These are phyloP conservation scores for Coprinopsis strossmayeri DNA, from an alignment of 768 basidiomycete species.

Conservation along the genomic window DNA sequence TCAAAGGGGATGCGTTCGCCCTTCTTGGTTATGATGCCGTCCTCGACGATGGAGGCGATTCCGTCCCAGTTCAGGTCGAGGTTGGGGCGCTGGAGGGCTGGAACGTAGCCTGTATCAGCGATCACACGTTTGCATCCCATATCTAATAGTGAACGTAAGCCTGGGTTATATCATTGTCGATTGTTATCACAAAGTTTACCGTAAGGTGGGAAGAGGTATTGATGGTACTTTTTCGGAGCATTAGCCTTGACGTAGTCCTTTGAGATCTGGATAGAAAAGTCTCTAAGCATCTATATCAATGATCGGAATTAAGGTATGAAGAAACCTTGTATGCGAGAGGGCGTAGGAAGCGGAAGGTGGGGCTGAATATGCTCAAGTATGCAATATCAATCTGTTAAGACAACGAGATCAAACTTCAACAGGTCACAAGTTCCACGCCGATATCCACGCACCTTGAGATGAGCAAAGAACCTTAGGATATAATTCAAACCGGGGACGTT, in stretches of 20 bases:
- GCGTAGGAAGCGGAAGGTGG: not conserved
- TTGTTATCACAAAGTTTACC: too few species aligned
- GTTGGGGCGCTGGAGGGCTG: slow-evolving; percentile 38
- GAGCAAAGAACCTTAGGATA: not conserved
- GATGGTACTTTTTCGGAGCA: not conserved
- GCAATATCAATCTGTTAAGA: too few species aligned
- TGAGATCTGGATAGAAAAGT: too few species aligned
- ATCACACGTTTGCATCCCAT: slow-evolving; percentile 51
- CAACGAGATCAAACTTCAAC: too few species aligned
- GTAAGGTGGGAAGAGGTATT: not conserved
- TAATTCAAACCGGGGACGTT: not conserved
- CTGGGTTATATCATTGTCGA: too few species aligned
- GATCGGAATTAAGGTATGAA: too few species aligned
- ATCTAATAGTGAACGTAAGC: slow-evolving; percentile 23
- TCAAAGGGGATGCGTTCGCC: slow-evolving; percentile 30
- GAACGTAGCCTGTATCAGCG: slow-evolving; percentile 41
- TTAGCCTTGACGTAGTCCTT: not conserved
- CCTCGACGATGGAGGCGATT: slow-evolving; percentile 30
- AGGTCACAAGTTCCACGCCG: too few species aligned
- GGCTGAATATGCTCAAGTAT: not conserved
- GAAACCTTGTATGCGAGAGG: too few species aligned
- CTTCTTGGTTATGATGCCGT: slow-evolving; percentile 35
- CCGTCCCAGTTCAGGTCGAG: slow-evolving; percentile 36
- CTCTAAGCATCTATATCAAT: too few species aligned
- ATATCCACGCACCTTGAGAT: too few species aligned